These are phyloP conservation scores for Cladophialophora exuberans DNA, from an alignment of 2,329 filamentous ascomycete species.

Conservation along the genomic window DNA sequence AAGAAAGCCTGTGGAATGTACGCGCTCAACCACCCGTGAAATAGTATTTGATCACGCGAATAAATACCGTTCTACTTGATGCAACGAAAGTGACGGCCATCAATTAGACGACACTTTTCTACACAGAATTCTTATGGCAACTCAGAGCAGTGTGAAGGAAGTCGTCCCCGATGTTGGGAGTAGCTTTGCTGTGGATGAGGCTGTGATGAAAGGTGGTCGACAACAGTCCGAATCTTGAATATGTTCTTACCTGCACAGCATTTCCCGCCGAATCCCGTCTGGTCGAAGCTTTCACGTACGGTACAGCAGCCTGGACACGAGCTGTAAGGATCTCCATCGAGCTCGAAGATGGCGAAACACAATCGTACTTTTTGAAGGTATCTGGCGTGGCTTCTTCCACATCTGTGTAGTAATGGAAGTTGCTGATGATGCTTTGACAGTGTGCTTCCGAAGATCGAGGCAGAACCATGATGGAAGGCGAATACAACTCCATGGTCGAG, in stretches of 20 bases:
- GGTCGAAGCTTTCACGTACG: conserved; percentile 8
- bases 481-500: conserved; percentile 39
- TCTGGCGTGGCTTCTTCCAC: not conserved
- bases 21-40: no score
- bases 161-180: not conserved
- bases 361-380: conserved; percentile 26
- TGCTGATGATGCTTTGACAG: conserved; percentile 2
- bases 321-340: conserved; percentile 10
- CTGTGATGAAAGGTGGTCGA: not conserved
- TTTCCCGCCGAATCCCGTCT: conserved; percentile 8
- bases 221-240: not conserved
- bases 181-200: not conserved
- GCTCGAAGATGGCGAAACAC: conserved; percentile 1
- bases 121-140: no score
- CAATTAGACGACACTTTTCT: no score
- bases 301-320: conserved; percentile 21
- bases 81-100: no score
- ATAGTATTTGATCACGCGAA: no score
- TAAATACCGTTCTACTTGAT: no score
- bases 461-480: conserved; percentile 35
- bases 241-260: not conserved
- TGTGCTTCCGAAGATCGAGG: conserved; percentile 17
- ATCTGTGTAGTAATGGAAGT: no score
- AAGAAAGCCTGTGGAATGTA: no score
- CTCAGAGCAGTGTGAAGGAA: not conserved